Evolutionary conservation across 139 green algal genomes (phyloP).

Genomic region (Micromonas pusilla): DNA sequence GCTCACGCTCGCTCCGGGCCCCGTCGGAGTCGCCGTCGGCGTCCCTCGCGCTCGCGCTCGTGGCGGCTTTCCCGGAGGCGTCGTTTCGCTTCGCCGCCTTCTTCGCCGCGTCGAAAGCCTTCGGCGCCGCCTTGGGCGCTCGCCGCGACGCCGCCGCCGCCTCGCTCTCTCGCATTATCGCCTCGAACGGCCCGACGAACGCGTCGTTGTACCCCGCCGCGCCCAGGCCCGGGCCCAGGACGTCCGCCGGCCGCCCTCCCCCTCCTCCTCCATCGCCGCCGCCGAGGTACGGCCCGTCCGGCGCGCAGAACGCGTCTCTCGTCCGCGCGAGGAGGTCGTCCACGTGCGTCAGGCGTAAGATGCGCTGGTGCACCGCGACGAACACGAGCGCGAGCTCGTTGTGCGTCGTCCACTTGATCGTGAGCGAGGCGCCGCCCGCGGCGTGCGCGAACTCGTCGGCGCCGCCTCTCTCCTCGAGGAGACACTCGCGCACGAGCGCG

Average conservation of each 20-base stretch:
- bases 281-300: no score
- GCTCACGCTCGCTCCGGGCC: slow-evolving; percentile 32
- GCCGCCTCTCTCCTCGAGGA: slow-evolving; percentile 80
- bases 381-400: slow-evolving; percentile 94
- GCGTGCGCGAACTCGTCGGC: slow-evolving; percentile 68
- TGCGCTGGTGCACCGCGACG: slow-evolving; percentile 89
- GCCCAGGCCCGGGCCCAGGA: no score
- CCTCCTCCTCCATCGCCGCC: no score
- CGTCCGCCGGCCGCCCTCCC: no score
- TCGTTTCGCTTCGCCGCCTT: slow-evolving; percentile 22
- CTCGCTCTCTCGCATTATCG: slow-evolving; percentile 30
- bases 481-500: slow-evolving; percentile 68
- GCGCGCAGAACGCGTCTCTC: no score
- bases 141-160: slow-evolving; percentile 23
- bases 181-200: slow-evolving; percentile 32
- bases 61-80: background rate
- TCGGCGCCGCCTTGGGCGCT: slow-evolving; percentile 27
- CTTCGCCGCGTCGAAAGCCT: slow-evolving; percentile 2
- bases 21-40: slow-evolving; percentile 27
- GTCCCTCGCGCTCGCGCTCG: background rate
- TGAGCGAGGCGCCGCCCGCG: slow-evolving; percentile 59
- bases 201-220: slow-evolving; percentile 21
- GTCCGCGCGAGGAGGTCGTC: slow-evolving; percentile 44
- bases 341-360: slow-evolving; percentile 57
- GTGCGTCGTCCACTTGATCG: slow-evolving; percentile 91